These are phyloP conservation scores for Canavalia gladiata DNA, from an alignment of 306 rosid genomes.

Conservation along the genomic window DNA sequence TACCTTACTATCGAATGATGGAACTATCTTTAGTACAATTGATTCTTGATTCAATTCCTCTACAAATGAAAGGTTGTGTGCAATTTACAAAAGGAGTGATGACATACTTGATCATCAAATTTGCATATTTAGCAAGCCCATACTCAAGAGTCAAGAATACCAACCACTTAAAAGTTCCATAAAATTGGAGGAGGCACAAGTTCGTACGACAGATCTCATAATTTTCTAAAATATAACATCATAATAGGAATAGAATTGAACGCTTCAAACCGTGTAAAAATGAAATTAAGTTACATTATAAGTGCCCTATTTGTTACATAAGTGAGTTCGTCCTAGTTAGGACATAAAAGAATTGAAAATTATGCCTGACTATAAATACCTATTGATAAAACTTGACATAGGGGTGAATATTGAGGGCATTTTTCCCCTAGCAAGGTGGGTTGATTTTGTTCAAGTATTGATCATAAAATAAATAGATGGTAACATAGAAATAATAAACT, in stretches of 20 bases:
- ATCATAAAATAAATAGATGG: not conserved
- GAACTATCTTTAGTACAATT: constrained; percentile 67
- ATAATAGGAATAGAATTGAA: constrained; percentile 22
- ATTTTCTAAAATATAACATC: constrained; percentile 18
- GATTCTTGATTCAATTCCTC: constrained; percentile 65
- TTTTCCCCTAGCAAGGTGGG: not conserved
- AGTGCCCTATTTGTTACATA: no score
- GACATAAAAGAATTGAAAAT: no score
- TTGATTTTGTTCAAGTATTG: no score
- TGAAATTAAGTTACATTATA: constrained; percentile 62
- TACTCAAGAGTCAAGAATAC: constrained; percentile 90
- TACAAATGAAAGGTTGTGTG: constrained; percentile 63
- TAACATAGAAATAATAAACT: no score
- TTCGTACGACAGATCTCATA: constrained; percentile 4
- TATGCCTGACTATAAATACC: no score
- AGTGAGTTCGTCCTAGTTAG: no score
- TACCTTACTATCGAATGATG: constrained; percentile 67
- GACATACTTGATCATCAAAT: constrained; percentile 79
- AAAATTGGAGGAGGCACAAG: constrained; percentile 31
- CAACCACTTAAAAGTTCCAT: constrained; percentile 63
- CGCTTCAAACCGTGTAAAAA: not conserved
- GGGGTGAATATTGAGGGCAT: no score
- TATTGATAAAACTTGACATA: no score
- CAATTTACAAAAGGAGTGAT: constrained; percentile 66
- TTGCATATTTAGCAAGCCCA: constrained; percentile 90